Percentiles rank a stretch among this genome's conserved stretches.
These are phyloP conservation scores for Aureobasidium mangrovei DNA, from an alignment of 2,329 filamentous ascomycete genomes.

Conservation along the genomic window DNA sequence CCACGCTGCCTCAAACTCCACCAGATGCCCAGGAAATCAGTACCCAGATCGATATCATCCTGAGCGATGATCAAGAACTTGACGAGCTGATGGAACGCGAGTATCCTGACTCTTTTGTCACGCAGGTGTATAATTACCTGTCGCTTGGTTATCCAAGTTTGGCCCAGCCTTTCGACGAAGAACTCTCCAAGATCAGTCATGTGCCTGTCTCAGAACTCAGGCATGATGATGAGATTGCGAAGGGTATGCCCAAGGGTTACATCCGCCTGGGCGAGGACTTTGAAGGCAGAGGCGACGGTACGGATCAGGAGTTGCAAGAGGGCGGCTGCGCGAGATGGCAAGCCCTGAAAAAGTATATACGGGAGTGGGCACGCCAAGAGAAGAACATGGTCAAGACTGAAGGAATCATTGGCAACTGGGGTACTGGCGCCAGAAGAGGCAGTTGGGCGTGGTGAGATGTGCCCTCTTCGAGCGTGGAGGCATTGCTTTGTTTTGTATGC, in stretches of 20 bases:
- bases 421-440: conserved; percentile 38
- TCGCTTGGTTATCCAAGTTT: conserved; percentile 85
- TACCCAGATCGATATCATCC: conserved; percentile 31
- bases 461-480: neutral
- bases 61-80: conserved; percentile 35
- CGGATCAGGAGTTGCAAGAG: conserved; percentile 29
- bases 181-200: conserved; percentile 71
- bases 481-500: neutral
- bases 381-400: conserved; percentile 50
- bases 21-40: conserved; percentile 13
- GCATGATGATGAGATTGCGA: conserved; percentile 57
- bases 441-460: conserved; percentile 36
- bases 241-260: conserved; percentile 57
- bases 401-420: conserved; percentile 28
- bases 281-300: conserved; percentile 27
- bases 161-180: conserved; percentile 73
- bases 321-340: conserved; percentile 66
- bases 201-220: conserved; percentile 61
- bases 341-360: conserved; percentile 73
- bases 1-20: conserved; percentile 28
- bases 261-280: conserved; percentile 49
- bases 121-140: conserved; percentile 95
- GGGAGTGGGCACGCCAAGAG: conserved; percentile 84
- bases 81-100: conserved; percentile 46
- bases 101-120: conserved; percentile 77